Evolutionary conservation across 176 grass and related monocot species (phyloP).

Genomic region (Paspalum vaginatum): DNA sequence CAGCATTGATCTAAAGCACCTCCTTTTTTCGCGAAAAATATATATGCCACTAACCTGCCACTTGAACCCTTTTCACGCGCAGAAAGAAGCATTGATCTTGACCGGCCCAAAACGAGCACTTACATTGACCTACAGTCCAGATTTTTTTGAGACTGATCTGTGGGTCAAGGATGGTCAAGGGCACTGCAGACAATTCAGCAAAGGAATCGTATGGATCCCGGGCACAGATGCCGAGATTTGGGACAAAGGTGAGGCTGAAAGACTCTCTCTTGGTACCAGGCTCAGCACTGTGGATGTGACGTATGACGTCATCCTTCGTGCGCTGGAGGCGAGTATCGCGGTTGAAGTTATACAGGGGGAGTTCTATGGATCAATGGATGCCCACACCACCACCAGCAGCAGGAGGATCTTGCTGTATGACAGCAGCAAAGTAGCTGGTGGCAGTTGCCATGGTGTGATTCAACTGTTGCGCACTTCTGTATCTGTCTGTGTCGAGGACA

Average conservation of each 20-base stretch:
- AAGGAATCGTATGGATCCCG: background rate
- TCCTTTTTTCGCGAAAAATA: no score
- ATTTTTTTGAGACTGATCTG: conserved; percentile 11
- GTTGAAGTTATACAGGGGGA: background rate
- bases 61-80: background rate
- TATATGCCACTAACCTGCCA: background rate
- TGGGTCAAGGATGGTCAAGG: conserved; percentile 9
- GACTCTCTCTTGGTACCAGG: conserved; percentile 1
- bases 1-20: no score
- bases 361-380: background rate
- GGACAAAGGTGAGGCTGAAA: background rate
- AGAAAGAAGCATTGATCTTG: conserved; percentile 9
- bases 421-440: background rate
- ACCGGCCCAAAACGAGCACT: conserved; percentile 12
- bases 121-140: background rate
- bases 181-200: conserved; percentile 4
- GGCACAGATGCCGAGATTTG: background rate
- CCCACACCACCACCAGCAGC: background rate
- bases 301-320: background rate
- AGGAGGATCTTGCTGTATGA: background rate
- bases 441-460: background rate
- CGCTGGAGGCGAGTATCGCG: background rate
- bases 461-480: background rate
- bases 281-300: background rate
- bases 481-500: background rate